Conservation (phyloP, 345 rosid genomes). For the Eucalyptus cloeziana region DNA sequence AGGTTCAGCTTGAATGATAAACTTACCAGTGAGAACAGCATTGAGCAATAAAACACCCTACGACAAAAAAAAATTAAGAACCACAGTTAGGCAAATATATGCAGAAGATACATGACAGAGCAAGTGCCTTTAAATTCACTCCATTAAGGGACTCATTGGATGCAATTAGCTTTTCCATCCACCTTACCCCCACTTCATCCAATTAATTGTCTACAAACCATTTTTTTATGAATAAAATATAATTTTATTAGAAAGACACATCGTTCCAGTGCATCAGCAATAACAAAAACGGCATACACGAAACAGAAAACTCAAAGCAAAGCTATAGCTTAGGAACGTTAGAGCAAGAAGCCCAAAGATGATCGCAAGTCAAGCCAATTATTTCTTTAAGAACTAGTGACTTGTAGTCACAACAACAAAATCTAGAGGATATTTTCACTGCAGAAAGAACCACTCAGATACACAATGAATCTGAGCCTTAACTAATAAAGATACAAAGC, state of each 20-base stretch:
- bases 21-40: constrained; percentile 79
- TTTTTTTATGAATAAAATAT: neutral
- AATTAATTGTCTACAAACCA: neutral
- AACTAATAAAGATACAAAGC: neutral
- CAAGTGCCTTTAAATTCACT: neutral
- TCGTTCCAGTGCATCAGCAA: neutral
- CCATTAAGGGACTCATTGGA: neutral
- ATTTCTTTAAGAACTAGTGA: neutral
- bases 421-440: neutral
- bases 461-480: neutral
- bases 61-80: neutral
- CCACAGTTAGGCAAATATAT: neutral
- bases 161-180: neutral
- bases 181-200: neutral
- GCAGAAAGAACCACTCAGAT: neutral
- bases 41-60: constrained; percentile 91
- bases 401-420: neutral
- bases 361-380: neutral
- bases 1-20: neutral
- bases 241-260: neutral
- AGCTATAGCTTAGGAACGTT: neutral
- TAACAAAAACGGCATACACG: neutral
- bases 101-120: neutral
- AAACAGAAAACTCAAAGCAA: neutral
- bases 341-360: neutral